Conservation (phyloP, 305 asterid species). For the Solanum hybrid region DNA sequence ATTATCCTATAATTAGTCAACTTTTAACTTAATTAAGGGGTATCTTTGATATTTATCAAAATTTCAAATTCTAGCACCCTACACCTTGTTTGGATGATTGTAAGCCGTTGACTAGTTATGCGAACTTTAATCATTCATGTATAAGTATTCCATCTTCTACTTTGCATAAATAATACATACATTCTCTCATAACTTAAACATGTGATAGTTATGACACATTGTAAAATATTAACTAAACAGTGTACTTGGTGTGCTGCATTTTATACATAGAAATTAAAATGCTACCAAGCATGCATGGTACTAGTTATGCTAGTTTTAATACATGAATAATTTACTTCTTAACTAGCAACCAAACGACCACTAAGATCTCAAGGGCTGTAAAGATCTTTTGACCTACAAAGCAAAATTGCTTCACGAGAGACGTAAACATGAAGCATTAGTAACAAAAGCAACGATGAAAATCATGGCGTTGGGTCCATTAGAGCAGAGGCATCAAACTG, state of each 20-base stretch:
- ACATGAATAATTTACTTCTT: neutral
- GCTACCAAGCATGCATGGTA: neutral
- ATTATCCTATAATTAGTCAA: neutral
- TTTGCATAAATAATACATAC: neutral
- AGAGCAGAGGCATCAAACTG: conserved; percentile 39
- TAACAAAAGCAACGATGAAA: neutral
- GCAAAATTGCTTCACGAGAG: neutral
- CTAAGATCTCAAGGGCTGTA: neutral
- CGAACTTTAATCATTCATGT: neutral
- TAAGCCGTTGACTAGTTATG: neutral
- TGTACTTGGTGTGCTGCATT: neutral
- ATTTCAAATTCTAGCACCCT: neutral
- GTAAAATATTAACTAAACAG: neutral
- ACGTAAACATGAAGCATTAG: neutral
- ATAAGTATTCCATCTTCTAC: neutral
- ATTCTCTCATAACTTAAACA: neutral
- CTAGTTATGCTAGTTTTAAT: neutral
- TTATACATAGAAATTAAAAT: neutral
- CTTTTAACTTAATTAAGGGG: neutral
- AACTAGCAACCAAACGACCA: neutral
- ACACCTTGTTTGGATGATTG: neutral
- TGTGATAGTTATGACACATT: neutral
- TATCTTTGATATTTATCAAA: neutral
- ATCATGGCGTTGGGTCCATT: conserved; percentile 31
- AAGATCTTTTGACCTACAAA: neutral